Evolutionary conservation across 2,329 filamentous ascomycete genomes (phyloP), one percentile per base, ranked within the genome.

Genomic region (Annulohypoxylon truncatum): DNA sequence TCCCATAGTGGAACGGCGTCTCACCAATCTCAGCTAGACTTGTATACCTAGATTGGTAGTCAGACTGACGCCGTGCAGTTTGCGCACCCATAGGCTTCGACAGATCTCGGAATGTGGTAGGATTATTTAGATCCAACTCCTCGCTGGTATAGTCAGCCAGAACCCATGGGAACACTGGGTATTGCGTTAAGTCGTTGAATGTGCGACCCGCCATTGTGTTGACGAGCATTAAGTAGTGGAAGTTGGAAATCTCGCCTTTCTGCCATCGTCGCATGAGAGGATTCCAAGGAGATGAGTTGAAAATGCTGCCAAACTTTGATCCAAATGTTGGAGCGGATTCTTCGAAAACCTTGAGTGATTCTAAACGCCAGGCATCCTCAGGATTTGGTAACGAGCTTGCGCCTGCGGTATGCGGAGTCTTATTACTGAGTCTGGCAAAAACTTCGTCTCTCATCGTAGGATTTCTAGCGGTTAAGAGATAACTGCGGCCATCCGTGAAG

Each of bases 31-130:
- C 96, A 0, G 90, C 90, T 77, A 99, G 90, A 13, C 93, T 92
- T 71, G 90, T 89, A 77, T 97, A 98, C 28, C 94, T 89, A 73
- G 96, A 92, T 54, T 89, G 86, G 74, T 96, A 97, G 5, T 94
- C 92, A 0, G 87, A 83, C 69, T 96, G 92, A 69, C 95, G 87
- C 59, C 88, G 85, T 0, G 85, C 81, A 1, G 91, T 93, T 77
- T 99, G 96, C 12, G 93, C 94, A 3, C 96, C 96, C 92, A 99
- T 99, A 0, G 96, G 96, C 77, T 96, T 98, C 0, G 93, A 93
- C 38, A 99, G 81, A 75, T 99, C 94, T 68, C 96, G 88, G 79
- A 97, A 99, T 2, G 89, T 93, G 42, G 89, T 88, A 1, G 94
- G 93, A 73, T 98, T 88, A 33, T 89, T 89, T 44, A 99, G 81